phyloP scores from a whole-genome alignment of 2,329 filamentous ascomycete genomes.

The Cordyceps javanica region DNA sequence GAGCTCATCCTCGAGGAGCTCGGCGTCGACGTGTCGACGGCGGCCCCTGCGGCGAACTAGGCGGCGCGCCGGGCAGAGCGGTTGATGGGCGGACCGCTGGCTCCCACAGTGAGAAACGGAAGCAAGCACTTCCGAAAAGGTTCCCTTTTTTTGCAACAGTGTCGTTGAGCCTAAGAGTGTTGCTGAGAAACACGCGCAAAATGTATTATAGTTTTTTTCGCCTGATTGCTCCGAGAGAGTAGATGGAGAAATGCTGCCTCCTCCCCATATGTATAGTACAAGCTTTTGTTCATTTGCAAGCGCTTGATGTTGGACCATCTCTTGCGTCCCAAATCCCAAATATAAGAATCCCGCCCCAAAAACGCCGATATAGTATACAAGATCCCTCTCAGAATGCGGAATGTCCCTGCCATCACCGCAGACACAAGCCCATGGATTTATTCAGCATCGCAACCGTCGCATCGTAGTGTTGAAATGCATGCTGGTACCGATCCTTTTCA shows the following conservation, averaged over 20 bases:
- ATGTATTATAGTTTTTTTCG: background rate
- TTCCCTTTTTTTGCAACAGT: background rate
- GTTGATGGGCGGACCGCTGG: background rate
- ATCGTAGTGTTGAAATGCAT: constrained; percentile 56
- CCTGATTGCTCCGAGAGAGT: background rate
- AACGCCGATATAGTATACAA: constrained; percentile 1
- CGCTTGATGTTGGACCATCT: too few relatives aligned
- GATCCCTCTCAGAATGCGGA: background rate
- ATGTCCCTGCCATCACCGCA: constrained; percentile 37
- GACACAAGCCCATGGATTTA: constrained; percentile 61
- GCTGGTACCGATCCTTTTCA: constrained; percentile 18
- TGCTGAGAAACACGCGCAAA: background rate
- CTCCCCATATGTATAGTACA: background rate
- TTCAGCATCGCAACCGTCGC: constrained; percentile 69
- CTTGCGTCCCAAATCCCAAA: background rate
- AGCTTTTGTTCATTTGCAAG: too few relatives aligned
- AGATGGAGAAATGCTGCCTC: background rate
- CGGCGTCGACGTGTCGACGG: constrained; percentile 52
- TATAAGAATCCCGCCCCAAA: background rate
- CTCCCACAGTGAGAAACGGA: background rate
- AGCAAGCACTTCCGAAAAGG: background rate
- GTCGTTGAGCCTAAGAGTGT: background rate
- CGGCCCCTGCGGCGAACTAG: constrained; percentile 22
- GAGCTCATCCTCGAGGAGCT: constrained; percentile 72
- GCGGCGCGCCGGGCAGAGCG: background rate